Base-by-base conservation (phyloP, 441 rosid genomes). In the Mallotus repandus region DNA sequence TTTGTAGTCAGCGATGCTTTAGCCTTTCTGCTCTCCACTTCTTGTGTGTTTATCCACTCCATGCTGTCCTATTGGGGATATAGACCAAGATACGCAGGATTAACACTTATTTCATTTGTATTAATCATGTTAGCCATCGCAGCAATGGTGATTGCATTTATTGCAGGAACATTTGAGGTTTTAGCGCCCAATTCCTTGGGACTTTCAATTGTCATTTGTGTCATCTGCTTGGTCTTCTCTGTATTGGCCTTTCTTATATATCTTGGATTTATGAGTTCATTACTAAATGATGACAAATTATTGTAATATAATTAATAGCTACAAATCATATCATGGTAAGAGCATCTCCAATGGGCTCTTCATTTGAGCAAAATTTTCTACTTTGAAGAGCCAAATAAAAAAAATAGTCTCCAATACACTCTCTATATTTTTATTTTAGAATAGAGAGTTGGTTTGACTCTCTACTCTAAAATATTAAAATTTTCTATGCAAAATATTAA, bases 31-130 rank as follows among this genome's bases (percentile, higher is more conserved):
- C 53, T 69, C 29, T 75, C 84, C 1, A 41, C 56, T 2, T 69
- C 75, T 46, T 75, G 78, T 18, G 77, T 78, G 18, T 62, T 76
- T 18, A 21, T 76, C 32, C 68, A 79, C 50, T 32, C 62, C 11
- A 3, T 59, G 3, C 43, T 25, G 29, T 25, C 29, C 1, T 25
- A 25, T 25, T 25, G 29, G 29, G 29, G 29, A 25, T 25, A 25
- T 25, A 38, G n/a, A 21, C 1, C 14, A 13, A 41, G 32, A 45
- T 19, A 9, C 16, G 3, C 4, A 3, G 12, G 19, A 10, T 57
- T 55, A n/a, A 55, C 57, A 0, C 0, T 4, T 25, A 25, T 13
- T 55, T 10, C 64, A 0, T 21, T 43, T 6, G 4, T 12, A n/a
- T 45, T 43, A 4, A 55, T 35, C 9, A 3, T 61, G 16, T 11